Conservation (phyloP, 2,329 filamentous ascomycete species). For the Graphilbum ipis-grandicollis region DNA sequence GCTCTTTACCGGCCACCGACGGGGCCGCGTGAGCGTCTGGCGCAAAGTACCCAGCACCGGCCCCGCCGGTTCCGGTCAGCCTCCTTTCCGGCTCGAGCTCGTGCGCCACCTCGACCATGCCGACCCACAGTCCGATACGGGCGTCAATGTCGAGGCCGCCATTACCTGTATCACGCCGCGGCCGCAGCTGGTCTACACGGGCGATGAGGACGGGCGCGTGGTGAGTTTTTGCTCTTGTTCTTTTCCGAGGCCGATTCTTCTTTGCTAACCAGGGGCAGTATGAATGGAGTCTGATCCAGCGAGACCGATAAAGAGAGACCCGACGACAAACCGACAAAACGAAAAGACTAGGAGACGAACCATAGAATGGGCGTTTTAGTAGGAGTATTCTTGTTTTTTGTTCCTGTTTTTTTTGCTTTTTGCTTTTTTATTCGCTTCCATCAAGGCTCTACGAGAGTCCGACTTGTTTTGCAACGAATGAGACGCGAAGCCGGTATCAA, state of each 20-base stretch:
- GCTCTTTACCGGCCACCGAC: constrained; percentile 74
- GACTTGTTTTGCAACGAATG: no score
- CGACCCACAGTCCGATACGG: constrained; percentile 47
- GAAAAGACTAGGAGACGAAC: no score
- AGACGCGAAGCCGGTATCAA: no score
- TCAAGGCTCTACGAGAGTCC: no score
- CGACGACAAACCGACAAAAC: no score
- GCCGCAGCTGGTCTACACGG: constrained; percentile 74
- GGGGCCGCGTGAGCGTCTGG: constrained; percentile 72
- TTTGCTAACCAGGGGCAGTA: constrained; percentile 30
- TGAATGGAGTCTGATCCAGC: constrained; percentile 44
- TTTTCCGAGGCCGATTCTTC: constrained; percentile 1
- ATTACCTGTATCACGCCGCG: constrained; percentile 80
- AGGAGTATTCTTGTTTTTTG: no score
- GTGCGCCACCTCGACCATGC: constrained; percentile 70
- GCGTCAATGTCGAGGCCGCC: constrained; percentile 40
- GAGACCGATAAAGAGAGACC: constrained; percentile 24
- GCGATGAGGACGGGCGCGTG: constrained; percentile 83
- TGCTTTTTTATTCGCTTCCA: no score
- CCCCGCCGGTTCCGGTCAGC: neutral
- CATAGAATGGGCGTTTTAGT: no score
- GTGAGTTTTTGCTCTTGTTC: constrained; percentile 31
- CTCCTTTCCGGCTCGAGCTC: no score
- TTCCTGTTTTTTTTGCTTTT: no score
- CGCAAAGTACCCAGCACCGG: constrained; percentile 26